Percentiles rank a stretch among this genome's conserved stretches.
Evolutionary conservation across 805 yeast species (phyloP).

Genomic region (Aciculoconidium aculeatum): DNA sequence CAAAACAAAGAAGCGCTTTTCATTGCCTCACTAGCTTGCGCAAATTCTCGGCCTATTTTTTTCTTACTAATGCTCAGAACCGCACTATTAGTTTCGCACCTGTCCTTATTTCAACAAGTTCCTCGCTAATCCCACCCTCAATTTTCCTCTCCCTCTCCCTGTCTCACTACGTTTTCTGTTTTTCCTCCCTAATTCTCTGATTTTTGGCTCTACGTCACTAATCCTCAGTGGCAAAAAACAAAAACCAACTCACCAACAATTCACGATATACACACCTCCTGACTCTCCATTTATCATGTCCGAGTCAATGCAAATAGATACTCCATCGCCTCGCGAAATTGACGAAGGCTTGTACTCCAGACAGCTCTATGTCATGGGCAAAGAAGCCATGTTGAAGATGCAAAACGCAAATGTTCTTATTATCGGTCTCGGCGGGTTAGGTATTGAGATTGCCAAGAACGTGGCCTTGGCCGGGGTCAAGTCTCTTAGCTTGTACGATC

Average conservation of each 20-base stretch:
- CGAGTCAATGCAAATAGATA: conserved; percentile 37
- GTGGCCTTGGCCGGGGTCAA: conserved; percentile 97
- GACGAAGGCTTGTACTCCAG: conserved; percentile 96
- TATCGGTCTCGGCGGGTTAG: conserved; percentile 87
- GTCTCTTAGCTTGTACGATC: conserved; percentile 81
- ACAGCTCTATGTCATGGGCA: conserved; percentile 93
- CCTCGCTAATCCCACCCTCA: background rate
- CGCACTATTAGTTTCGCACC: too few species aligned
- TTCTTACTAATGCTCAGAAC: too few species aligned
- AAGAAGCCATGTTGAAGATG: conserved; percentile 97
- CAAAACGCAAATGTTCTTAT: conserved; percentile 88
- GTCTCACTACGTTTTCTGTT: background rate
- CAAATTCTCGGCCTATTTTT: too few species aligned
- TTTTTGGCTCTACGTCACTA: too few species aligned
- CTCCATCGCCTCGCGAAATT: conserved; percentile 42
- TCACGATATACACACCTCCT: too few species aligned
- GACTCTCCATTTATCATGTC: conserved; percentile 18
- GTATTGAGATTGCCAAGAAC: conserved; percentile 94
- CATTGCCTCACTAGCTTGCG: too few species aligned
- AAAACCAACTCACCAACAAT: too few species aligned
- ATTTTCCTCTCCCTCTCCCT: background rate
- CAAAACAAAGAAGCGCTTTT: too few species aligned
- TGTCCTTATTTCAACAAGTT: too few species aligned
- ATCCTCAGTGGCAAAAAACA: too few species aligned
- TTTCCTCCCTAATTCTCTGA: background rate